A percentile compares a stretch with the other conserved stretches of the same genome.
Evolutionary conservation across 2,329 filamentous ascomycete species (phyloP).

Genomic region (Aurifilum marmelostoma): DNA sequence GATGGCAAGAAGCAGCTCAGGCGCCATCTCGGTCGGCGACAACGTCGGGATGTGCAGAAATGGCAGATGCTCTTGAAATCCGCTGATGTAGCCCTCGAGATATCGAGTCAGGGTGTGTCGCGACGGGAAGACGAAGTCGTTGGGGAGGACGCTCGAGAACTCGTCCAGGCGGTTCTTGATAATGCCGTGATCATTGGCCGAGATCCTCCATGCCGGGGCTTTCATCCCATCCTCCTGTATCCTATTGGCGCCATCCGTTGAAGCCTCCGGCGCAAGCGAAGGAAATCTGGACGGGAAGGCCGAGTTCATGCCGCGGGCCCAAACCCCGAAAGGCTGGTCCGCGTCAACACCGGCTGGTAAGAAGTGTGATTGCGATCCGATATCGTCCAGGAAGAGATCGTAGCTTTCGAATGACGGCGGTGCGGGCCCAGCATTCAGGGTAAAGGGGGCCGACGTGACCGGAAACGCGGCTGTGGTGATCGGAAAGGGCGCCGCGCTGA

Average conservation of each 20-base stretch:
- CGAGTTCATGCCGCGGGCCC: constrained; percentile 50
- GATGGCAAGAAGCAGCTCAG: constrained; percentile 69
- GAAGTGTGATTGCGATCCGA: constrained; percentile 57
- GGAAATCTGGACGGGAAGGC: constrained; percentile 59
- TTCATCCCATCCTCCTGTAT: constrained; percentile 48
- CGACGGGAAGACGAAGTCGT: constrained; percentile 69
- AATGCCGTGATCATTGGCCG: constrained; percentile 55
- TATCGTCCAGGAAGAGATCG: constrained; percentile 63
- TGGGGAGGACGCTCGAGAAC: constrained; percentile 62
- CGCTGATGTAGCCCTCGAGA: constrained; percentile 70
- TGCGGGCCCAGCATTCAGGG: constrained; percentile 29
- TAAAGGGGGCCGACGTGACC: constrained; percentile 41
- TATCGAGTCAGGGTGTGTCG: constrained; percentile 70
- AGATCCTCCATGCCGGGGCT: constrained; percentile 50
- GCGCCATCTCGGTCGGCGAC: constrained; percentile 63
- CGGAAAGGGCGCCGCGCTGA: constrained; percentile 23
- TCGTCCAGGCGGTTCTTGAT: constrained; percentile 64
- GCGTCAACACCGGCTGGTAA: constrained; percentile 45
- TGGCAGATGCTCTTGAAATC: constrained; percentile 63
- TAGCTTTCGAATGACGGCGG: constrained; percentile 57
- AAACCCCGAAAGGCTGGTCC: constrained; percentile 55
- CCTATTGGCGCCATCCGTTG: constrained; percentile 41
- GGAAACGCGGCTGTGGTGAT: constrained; percentile 45
- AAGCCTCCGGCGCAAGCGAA: constrained; percentile 56
- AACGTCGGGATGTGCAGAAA: constrained; percentile 72